Base-by-base conservation (phyloP, 2,329 filamentous ascomycete species). In the Pyrenophora tritici-repentis region DNA sequence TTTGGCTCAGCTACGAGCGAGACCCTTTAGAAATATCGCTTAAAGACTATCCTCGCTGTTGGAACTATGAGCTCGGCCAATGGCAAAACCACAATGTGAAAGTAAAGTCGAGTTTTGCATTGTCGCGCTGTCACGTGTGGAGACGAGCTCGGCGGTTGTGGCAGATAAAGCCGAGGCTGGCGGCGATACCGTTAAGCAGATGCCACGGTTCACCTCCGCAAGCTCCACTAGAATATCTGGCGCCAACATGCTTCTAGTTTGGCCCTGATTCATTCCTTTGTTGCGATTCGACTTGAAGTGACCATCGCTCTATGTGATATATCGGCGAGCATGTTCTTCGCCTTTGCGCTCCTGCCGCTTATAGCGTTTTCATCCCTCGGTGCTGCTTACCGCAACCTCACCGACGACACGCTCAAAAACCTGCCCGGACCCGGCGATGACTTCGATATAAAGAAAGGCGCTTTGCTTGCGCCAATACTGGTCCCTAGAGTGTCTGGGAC, bases 401-500 rank as follows among this genome's bases (percentile, higher is more conserved):
- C 90, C 48, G 89, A 97, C 75, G 82, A 85, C 37, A 86, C 88
- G 13, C 81, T 99, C 47, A 82, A 80, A 57, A 79, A 77, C 47
- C 81, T 99, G 10, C 89, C 91, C 4, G 82, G 82, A 17, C 86
- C 86, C 1, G 86, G 85, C 55, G 62, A 72, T 49, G 90, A 92
- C 74, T 96, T 97, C 71, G 85, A 97, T 73, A 91, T 96, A 62
- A 77, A 88, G 55, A 82, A 79, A 17, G 91, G 92, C 58, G 80
- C 84, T 6, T 81, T 99, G 16, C 83, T 99, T 33, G 83, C 93
- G 4, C 94, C 93, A 0, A 94, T 99, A 62, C 79, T 99, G 45
- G 86, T 88, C 34, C 87, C 93, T 2, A 88, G 94, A 54, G 92
- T 99, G 0, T 90, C 94, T 2, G 94, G 92, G 6, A 96, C 91